Evolutionary conservation across 2,329 filamentous ascomycete genomes (phyloP), one percentile per base, ranked within the genome.

Genomic region (Colletotrichum incanum): DNA sequence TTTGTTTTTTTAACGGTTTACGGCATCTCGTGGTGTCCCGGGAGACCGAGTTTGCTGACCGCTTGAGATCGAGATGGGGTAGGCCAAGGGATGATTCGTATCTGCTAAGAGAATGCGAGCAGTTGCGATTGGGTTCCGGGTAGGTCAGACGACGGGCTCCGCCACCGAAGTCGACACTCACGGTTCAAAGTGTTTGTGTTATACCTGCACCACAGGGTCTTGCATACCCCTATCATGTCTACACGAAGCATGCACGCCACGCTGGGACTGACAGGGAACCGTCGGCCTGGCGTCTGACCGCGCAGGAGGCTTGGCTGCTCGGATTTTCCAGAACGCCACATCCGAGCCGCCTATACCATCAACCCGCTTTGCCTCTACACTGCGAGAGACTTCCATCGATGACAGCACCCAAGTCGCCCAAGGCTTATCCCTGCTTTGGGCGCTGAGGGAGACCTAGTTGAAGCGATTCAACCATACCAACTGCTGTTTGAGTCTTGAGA

Each of bases 31-130:
- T 59, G 49, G 52, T 31, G 67, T 39, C 45, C 47, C 43, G 43
- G 60, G 43, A 61, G 61, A 50, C 61, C 20, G 50, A 34, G 45
- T 23, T 54, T 66, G 43, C 39, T 52, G 55, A 59, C 43, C 52
- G 54, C 54, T 54, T 34, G 39, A 20, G 23, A 23, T 31, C 14
- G 20, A 23, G n/a, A 31, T 34, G 26, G 37, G 37, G 55, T 65
- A 39, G 55, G 49, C 45, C 37, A 37, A 14, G 34, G 20, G 26
- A 28, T 34, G 23, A 34, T 56, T 54, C 50, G 56, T 47, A 23
- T 50, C 16, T 16, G 43, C 23, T 41, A 20, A 45, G 50, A 45
- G 62, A 59, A 70, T 54, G 62, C 63, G 55, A 67, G 64, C 49
- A 28, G 1, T 23, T 61, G 47, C 62, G 54, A 54, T 47, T 55